Conservation (phyloP, 2,329 filamentous ascomycete species). For the Pseudodiploospora longispora region DNA sequence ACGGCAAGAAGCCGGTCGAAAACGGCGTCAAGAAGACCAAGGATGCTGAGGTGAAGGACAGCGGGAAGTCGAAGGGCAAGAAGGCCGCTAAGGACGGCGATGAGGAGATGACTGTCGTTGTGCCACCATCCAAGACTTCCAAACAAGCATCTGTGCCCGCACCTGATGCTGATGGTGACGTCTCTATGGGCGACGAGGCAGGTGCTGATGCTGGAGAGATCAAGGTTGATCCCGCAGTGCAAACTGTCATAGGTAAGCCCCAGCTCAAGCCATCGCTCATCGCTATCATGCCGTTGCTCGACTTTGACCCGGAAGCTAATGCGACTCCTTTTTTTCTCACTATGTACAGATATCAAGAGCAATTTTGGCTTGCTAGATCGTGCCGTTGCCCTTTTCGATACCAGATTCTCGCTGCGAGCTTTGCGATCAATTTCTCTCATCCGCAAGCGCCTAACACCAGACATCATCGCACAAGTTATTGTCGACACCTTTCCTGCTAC, state of each 20-base stretch:
- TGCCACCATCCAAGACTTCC: slow-evolving; percentile 61
- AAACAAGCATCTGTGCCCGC: slow-evolving; percentile 49
- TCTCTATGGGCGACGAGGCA: slow-evolving; percentile 60
- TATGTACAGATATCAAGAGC: slow-evolving; percentile 73
- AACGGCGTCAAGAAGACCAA: slow-evolving; percentile 57
- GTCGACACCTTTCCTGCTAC: slow-evolving; percentile 66
- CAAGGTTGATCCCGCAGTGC: slow-evolving; percentile 52
- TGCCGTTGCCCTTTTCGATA: slow-evolving; percentile 86
- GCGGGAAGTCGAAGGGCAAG: slow-evolving; percentile 59
- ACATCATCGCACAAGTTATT: slow-evolving; percentile 74
- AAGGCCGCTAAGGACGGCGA: slow-evolving; percentile 58
- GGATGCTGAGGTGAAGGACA: slow-evolving; percentile 65
- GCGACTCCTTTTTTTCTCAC: slow-evolving; percentile 12
- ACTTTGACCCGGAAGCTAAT: slow-evolving; percentile 1
- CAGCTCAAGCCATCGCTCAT: not conserved
- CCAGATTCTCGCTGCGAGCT: slow-evolving; percentile 88
- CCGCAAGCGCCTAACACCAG: slow-evolving; percentile 79
- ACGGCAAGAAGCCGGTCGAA: slow-evolving; percentile 59
- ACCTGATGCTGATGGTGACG: slow-evolving; percentile 58
- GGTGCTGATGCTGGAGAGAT: slow-evolving; percentile 43
- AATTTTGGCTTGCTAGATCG: slow-evolving; percentile 89
- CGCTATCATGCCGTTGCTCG: not conserved
- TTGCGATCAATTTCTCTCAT: slow-evolving; percentile 92
- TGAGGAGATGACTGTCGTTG: slow-evolving; percentile 75
- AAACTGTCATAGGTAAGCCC: slow-evolving; percentile 51